Evolutionary conservation across 495 filamentous ascomycete species (phyloP).

Genomic region (Talaromyces stipitatus): DNA sequence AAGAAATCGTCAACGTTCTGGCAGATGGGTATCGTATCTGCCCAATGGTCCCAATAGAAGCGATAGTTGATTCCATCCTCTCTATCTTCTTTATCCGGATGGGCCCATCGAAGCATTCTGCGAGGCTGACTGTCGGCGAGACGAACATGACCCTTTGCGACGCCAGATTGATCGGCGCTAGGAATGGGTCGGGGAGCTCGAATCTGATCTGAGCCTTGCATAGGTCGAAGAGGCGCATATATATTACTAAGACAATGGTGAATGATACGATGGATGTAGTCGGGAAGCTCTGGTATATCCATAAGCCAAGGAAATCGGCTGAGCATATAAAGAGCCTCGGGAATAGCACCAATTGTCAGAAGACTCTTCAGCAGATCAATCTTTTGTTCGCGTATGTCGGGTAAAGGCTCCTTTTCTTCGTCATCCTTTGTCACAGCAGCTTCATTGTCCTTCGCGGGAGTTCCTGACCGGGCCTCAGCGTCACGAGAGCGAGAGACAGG

Average conservation of each 20-base stretch:
- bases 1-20: constrained; percentile 88
- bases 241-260: constrained; percentile 69
- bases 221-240: constrained; percentile 46
- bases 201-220: constrained; percentile 28
- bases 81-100: constrained; percentile 64
- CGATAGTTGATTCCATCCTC: constrained; percentile 68
- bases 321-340: constrained; percentile 87
- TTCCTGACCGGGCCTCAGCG: constrained; percentile 32
- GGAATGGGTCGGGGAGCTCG: constrained; percentile 41
- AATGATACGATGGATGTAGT: constrained; percentile 76
- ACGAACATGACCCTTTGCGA: constrained; percentile 58
- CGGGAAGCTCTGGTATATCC: constrained; percentile 68
- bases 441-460: constrained; percentile 43
- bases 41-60: constrained; percentile 98
- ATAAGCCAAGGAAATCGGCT: constrained; percentile 88
- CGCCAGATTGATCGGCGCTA: constrained; percentile 53
- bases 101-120: constrained; percentile 67
- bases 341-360: constrained; percentile 83
- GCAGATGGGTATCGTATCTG: constrained; percentile 84
- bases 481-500: constrained; percentile 31
- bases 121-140: constrained; percentile 46
- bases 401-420: constrained; percentile 53
- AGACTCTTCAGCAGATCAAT: constrained; percentile 75
- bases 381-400: constrained; percentile 86
- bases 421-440: constrained; percentile 36